Percentiles rank a stretch among this genome's conserved stretches.
Evolutionary conservation across 495 filamentous ascomycete genomes (phyloP).

Genomic region (Trichoderma reesei): DNA sequence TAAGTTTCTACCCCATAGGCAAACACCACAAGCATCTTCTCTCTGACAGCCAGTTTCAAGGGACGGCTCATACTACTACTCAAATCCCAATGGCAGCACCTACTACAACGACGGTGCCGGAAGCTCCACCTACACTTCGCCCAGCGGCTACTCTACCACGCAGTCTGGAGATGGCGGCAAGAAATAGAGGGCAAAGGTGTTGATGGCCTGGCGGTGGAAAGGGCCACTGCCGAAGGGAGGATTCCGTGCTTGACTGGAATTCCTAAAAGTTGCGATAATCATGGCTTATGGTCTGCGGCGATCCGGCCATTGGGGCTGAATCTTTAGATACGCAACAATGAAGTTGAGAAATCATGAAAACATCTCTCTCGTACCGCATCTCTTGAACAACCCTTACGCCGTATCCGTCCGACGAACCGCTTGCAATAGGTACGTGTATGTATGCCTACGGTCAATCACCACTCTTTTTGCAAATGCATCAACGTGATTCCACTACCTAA

Average conservation of each 20-base stretch:
- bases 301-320: no score
- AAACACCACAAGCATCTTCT: constrained; percentile 15
- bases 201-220: background rate
- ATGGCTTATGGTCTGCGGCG: no score
- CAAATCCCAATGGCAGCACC: constrained; percentile 42
- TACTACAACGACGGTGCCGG: constrained; percentile 38
- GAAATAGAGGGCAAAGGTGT: background rate
- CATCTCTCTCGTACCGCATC: no score
- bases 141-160: constrained; percentile 22
- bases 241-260: no score
- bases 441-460: background rate
- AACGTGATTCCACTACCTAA: background rate
- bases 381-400: no score
- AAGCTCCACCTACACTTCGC: constrained; percentile 32
- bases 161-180: background rate
- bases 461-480: background rate
- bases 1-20: no score
- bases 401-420: no score
- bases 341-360: no score
- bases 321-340: no score
- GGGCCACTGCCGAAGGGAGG: no score
- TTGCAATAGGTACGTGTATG: no score
- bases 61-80: constrained; percentile 52
- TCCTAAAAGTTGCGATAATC: no score
- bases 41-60: constrained; percentile 18